Percentiles rank a stretch among this genome's conserved stretches.
These are phyloP conservation scores for Hyaloperonospora brassicae DNA, from an alignment of 352 stramenopile species.

Conservation along the genomic window DNA sequence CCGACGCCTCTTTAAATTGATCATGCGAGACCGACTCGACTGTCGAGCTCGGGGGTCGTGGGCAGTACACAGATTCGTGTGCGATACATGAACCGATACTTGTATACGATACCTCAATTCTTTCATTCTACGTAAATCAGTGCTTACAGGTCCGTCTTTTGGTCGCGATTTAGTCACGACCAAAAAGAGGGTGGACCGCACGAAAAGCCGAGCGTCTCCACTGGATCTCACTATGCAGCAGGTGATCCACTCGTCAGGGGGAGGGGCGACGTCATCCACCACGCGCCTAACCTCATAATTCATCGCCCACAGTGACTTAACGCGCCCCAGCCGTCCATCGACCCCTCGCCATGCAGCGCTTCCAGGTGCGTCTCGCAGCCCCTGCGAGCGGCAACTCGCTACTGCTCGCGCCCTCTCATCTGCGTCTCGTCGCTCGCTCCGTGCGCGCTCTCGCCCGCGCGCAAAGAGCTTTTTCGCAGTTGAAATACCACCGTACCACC, in stretches of 20 bases:
- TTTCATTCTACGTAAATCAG: not conserved
- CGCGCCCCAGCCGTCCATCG: slow-evolving; percentile 7
- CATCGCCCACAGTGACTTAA: slow-evolving; percentile 2
- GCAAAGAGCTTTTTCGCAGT: not conserved
- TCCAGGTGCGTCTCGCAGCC: slow-evolving; percentile 45
- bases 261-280: slow-evolving; percentile 13
- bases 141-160: no score
- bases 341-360: slow-evolving; percentile 40
- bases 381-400: not conserved
- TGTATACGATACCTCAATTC: not conserved
- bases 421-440: not conserved
- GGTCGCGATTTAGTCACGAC: no score
- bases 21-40: not conserved
- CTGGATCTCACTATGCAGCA: slow-evolving; percentile 4
- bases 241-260: slow-evolving; percentile 7
- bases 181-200: no score
- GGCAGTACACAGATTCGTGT: not conserved
- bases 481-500: not conserved
- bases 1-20: not conserved
- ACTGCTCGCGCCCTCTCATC: not conserved
- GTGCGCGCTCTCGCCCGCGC: not conserved
- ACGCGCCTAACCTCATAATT: slow-evolving; percentile 20
- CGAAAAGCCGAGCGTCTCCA: slow-evolving; percentile 1
- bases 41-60: not conserved
- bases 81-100: not conserved